Conservation (phyloP, 345 rosid genomes). For the Trapa incisa region DNA sequence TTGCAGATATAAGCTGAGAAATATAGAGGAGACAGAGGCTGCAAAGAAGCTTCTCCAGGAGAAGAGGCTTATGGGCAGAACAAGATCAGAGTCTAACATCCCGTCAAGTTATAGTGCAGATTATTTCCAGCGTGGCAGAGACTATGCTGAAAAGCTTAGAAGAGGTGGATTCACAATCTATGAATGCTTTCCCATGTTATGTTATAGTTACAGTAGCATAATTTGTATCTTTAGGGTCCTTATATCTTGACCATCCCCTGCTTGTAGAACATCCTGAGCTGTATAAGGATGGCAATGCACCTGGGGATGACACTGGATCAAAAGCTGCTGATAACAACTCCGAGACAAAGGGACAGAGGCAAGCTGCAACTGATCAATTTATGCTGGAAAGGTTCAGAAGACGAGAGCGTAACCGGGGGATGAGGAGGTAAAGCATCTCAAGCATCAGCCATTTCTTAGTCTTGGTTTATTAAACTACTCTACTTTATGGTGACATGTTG, state of each 20-base stretch:
- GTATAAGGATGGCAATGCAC: constrained; percentile 53
- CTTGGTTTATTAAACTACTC: neutral
- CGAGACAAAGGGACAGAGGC: constrained; percentile 60
- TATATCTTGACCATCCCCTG: neutral
- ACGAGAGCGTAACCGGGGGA: constrained; percentile 80
- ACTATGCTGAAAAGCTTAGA: constrained; percentile 89
- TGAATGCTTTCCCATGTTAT: neutral
- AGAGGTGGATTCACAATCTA: constrained; percentile 37
- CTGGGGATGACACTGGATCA: constrained; percentile 41
- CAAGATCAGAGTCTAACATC: constrained; percentile 62
- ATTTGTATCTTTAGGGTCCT: neutral
- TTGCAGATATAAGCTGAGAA: constrained; percentile 74
- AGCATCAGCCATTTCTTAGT: neutral
- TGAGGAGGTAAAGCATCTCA: constrained; percentile 57
- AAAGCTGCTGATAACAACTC: constrained; percentile 32
- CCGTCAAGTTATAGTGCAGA: constrained; percentile 97
- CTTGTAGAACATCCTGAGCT: constrained; percentile 85
- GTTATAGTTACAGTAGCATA: neutral
- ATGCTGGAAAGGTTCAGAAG: constrained; percentile 92
- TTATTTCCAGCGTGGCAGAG: constrained; percentile 85
- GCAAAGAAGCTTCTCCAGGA: constrained; percentile 96
- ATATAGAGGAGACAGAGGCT: constrained; percentile 97
- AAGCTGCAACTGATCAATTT: constrained; percentile 91
- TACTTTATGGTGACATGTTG: neutral
- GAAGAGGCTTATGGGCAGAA: constrained; percentile 63